Percentiles rank a stretch among this genome's conserved stretches.
phyloP scores from a whole-genome alignment of 2,329 filamentous ascomycete species.

The Basipetospora chlamydospora region DNA sequence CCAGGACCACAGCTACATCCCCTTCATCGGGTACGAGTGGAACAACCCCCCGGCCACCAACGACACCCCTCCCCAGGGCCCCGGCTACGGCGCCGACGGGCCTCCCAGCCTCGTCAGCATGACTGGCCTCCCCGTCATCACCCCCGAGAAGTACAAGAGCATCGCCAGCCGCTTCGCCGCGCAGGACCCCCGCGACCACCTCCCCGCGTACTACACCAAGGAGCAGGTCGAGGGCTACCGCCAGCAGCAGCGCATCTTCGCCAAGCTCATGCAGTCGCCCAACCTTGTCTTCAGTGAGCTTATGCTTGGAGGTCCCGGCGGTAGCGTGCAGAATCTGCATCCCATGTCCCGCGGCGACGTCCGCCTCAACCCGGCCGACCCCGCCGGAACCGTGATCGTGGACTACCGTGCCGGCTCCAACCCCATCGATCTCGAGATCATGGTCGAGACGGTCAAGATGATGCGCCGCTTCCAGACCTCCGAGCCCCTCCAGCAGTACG shows the following conservation, averaged over 20 bases:
- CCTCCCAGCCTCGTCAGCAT: conserved; percentile 11
- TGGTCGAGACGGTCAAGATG: conserved; percentile 13
- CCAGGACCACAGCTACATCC: conserved; percentile 29
- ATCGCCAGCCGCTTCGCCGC: conserved; percentile 9
- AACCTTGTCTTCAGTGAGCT: conserved; percentile 28
- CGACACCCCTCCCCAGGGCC: not conserved
- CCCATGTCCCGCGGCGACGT: conserved; percentile 12
- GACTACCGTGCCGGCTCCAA: conserved; percentile 15
- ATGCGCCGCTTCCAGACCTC: conserved; percentile 13
- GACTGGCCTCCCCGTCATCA: conserved; percentile 12
- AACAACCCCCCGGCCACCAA: conserved; percentile 2
- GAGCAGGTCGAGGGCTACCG: conserved; percentile 19
- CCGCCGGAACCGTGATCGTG: conserved; percentile 11
- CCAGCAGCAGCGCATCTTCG: conserved; percentile 21
- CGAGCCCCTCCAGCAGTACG: conserved; percentile 11
- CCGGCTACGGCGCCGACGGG: conserved; percentile 6
- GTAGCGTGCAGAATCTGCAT: conserved; percentile 13
- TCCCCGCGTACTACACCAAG: conserved; percentile 10
- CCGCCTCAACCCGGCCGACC: conserved; percentile 11
- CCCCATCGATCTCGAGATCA: conserved; percentile 13
- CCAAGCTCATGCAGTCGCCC: conserved; percentile 10
- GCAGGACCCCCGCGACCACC: conserved; percentile 10
- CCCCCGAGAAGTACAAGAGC: conserved; percentile 11
- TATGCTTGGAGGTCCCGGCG: conserved; percentile 19
- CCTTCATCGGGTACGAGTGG: conserved; percentile 2